Conservation (phyloP, 1,284 basidiomycete genomes). For the Austroboletus novae-zelandiae region DNA sequence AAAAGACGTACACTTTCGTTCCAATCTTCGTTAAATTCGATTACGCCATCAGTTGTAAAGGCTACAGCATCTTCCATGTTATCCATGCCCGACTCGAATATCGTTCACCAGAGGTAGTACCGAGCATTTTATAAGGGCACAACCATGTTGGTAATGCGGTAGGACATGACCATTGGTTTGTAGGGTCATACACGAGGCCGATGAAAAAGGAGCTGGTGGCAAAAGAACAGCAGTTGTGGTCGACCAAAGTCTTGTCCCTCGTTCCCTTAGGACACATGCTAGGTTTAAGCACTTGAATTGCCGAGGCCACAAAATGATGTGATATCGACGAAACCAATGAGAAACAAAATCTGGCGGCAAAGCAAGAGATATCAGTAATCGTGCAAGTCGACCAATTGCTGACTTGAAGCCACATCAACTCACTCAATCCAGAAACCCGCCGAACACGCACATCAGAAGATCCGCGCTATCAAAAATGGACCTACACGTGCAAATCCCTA, state of each 20-base stretch:
- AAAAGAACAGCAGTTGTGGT: not conserved
- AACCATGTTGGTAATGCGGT: not conserved
- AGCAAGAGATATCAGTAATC: too few relatives aligned
- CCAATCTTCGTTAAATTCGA: not conserved
- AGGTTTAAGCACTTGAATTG: too few relatives aligned
- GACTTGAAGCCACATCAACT: not conserved
- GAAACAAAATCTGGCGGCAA: too few relatives aligned
- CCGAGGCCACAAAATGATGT: too few relatives aligned
- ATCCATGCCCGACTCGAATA: too few relatives aligned
- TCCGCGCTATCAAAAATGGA: not conserved
- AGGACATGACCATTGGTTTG: not conserved
- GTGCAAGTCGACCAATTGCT: not conserved
- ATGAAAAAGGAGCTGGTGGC: slow-evolving; percentile 6
- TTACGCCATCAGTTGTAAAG: not conserved
- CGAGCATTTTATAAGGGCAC: slow-evolving; percentile 11
- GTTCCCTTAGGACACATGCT: too few relatives aligned
- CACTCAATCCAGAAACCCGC: not conserved
- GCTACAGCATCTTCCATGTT: not conserved
- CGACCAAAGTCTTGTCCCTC: too few relatives aligned
- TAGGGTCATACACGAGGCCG: not conserved
- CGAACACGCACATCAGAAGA: slow-evolving; percentile 11
- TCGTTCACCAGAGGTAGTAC: too few relatives aligned
- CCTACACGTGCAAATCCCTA: too few relatives aligned
- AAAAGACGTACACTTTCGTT: not conserved
- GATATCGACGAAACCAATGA: too few relatives aligned